Evolutionary conservation across 23 red algal genomes (phyloP).

Genomic region (Gracilaria vermiculophylla): DNA sequence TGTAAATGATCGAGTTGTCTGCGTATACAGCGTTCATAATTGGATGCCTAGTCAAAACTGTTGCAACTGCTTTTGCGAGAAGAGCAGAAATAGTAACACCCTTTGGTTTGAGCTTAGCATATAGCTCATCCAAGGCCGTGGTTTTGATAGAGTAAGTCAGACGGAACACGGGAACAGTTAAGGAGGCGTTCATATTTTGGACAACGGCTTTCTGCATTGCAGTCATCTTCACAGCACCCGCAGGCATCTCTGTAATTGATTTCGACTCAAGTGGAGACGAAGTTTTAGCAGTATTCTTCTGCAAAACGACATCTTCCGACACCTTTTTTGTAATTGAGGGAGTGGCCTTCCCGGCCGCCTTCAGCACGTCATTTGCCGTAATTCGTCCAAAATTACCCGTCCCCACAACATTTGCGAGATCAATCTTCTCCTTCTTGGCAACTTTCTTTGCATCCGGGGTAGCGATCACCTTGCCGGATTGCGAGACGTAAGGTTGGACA

Average conservation of each 20-base stretch:
- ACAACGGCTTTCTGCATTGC: slow-evolving; percentile 95
- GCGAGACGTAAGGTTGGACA: slow-evolving; percentile 21
- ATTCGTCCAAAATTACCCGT: slow-evolving; percentile 92
- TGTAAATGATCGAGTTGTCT: slow-evolving; percentile 81
- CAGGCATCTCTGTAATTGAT: slow-evolving; percentile 45
- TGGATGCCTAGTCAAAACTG: slow-evolving; percentile 80
- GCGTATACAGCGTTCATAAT: slow-evolving; percentile 91
- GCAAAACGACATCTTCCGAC: background rate
- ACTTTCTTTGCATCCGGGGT: slow-evolving; percentile 93
- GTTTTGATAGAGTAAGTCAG: slow-evolving; percentile 91
- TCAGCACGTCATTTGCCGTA: slow-evolving; percentile 81
- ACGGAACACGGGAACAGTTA: slow-evolving; percentile 88
- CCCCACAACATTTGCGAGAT: slow-evolving; percentile 63
- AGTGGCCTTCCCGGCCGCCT: slow-evolving; percentile 81
- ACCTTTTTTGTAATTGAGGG: background rate
- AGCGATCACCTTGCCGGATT: slow-evolving; percentile 49
- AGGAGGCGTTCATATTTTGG: slow-evolving; percentile 91
- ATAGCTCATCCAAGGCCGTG: slow-evolving; percentile 86
- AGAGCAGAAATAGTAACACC: slow-evolving; percentile 92
- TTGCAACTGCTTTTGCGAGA: slow-evolving; percentile 89
- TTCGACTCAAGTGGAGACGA: background rate
- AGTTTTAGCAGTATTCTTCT: background rate
- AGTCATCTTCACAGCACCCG: slow-evolving; percentile 92
- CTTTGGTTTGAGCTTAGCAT: slow-evolving; percentile 89
- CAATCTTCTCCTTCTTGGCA: slow-evolving; percentile 84